These are phyloP conservation scores for Apodospora peruviana DNA, from an alignment of 495 filamentous ascomycete genomes.

Conservation along the genomic window DNA sequence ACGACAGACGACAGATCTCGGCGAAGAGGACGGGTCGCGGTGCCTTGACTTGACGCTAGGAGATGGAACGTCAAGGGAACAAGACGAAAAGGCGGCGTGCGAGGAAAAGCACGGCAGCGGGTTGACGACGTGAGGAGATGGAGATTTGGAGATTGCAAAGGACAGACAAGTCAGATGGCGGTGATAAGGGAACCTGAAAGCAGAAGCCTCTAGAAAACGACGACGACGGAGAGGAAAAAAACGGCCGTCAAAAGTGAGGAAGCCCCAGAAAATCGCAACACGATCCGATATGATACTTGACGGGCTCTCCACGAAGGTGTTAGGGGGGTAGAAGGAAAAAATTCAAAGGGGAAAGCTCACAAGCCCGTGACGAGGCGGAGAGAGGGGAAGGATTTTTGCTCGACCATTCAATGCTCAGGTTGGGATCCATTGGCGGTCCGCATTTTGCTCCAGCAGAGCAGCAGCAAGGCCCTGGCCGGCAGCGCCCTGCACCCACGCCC, in stretches of 20 bases:
- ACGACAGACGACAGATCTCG: constrained; percentile 1
- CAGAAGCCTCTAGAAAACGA: constrained; percentile 12
- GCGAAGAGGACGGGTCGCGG: constrained; percentile 4
- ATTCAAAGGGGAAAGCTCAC: constrained; percentile 13
- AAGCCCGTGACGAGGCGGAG: constrained; percentile 19
- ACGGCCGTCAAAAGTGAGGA: constrained; percentile 44
- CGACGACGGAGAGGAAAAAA: constrained; percentile 34
- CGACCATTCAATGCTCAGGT: constrained; percentile 21
- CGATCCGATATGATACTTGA: constrained; percentile 24
- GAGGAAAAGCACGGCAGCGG: constrained; percentile 16
- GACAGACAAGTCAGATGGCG: constrained; percentile 18
- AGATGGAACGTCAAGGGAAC: constrained; percentile 11
- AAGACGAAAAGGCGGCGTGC: constrained; percentile 11
- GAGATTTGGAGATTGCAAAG: constrained; percentile 15
- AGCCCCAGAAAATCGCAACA: constrained; percentile 42
- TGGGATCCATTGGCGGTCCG: not conserved
- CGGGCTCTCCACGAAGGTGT: constrained; percentile 26
- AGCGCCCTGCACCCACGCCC: too few species aligned
- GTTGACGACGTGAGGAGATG: constrained; percentile 6
- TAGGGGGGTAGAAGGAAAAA: constrained; percentile 18
- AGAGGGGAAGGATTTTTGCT: constrained; percentile 29
- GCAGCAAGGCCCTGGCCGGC: too few species aligned
- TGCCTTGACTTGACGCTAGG: not conserved
- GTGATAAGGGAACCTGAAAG: constrained; percentile 29
- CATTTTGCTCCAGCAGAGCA: not conserved